Evolutionary conservation across 2,329 filamentous ascomycete genomes (phyloP).

Genomic region (Lachnellula willkommii): DNA sequence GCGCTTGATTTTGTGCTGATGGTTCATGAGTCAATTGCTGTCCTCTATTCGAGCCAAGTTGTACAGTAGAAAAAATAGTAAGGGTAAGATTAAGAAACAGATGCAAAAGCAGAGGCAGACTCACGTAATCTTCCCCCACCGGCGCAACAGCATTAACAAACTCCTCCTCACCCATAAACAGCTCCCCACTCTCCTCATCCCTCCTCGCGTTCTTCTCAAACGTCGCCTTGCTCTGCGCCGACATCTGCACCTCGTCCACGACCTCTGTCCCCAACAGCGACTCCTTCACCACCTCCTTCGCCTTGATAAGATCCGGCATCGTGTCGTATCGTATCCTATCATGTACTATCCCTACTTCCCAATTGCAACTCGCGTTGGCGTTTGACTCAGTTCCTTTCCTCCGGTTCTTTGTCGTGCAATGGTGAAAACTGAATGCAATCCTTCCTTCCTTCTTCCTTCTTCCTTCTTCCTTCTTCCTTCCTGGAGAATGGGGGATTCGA

Average conservation of each 20-base stretch:
- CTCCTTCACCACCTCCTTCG: conserved; percentile 67
- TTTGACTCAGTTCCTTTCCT: background rate
- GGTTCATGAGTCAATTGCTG: conserved; percentile 27
- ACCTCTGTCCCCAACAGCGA: conserved; percentile 62
- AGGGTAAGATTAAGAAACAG: no score
- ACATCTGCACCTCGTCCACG: conserved; percentile 50
- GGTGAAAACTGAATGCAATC: no score
- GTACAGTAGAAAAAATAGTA: background rate
- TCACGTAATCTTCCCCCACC: conserved; percentile 82
- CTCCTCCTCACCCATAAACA: conserved; percentile 75
- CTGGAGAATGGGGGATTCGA: no score
- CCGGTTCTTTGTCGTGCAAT: no score
- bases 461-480: no score
- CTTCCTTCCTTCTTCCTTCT: no score
- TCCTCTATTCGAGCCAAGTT: background rate
- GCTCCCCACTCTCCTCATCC: conserved; percentile 69
- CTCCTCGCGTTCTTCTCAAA: conserved; percentile 73
- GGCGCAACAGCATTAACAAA: conserved; percentile 91
- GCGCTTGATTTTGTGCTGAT: conserved; percentile 92
- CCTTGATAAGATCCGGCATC: conserved; percentile 28
- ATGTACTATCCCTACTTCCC: background rate
- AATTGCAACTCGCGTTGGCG: background rate
- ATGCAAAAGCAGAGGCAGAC: conserved; percentile 33
- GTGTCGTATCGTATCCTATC: conserved; percentile 2
- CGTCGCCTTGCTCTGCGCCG: conserved; percentile 66